phyloP scores from a whole-genome alignment of 495 filamentous ascomycete genomes.

The Hypoxylon cercidicola region DNA sequence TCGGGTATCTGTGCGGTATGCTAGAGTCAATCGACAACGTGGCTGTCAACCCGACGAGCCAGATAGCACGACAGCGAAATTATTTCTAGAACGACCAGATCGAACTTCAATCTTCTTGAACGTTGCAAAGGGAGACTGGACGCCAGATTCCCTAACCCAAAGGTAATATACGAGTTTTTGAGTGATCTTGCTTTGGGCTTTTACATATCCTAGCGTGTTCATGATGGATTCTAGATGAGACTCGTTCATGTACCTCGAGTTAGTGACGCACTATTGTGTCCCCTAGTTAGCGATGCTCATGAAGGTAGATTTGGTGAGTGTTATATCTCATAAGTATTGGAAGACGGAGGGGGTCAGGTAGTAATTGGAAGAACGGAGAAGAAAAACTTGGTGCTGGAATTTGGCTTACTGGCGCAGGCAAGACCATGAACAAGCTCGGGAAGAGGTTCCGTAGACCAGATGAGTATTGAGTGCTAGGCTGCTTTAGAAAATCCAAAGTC shows the following conservation, averaged over 20 bases:
- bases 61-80: slow-evolving; percentile 80
- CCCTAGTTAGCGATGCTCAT: slow-evolving; percentile 15
- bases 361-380: background rate
- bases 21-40: slow-evolving; percentile 1
- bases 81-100: slow-evolving; percentile 79
- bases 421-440: slow-evolving; percentile 89
- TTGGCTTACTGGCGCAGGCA: slow-evolving; percentile 71
- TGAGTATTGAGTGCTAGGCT: slow-evolving; percentile 29
- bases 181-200: slow-evolving; percentile 73
- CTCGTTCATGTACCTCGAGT: slow-evolving; percentile 90
- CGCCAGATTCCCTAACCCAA: slow-evolving; percentile 64
- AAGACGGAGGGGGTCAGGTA: background rate
- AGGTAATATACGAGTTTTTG: slow-evolving; percentile 90
- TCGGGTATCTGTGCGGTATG: background rate
- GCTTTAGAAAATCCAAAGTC: slow-evolving; percentile 71
- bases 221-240: slow-evolving; percentile 77
- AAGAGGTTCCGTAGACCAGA: slow-evolving; percentile 53
- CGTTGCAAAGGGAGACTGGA: slow-evolving; percentile 32
- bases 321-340: too few relatives aligned
- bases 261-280: slow-evolving; percentile 72
- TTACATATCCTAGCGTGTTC: slow-evolving; percentile 76
- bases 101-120: slow-evolving; percentile 76
- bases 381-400: background rate
- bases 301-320: too few relatives aligned
- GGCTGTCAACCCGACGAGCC: slow-evolving; percentile 31